Conservation (phyloP, 2,329 filamentous ascomycete genomes). For the Aspergillus sp. region DNA sequence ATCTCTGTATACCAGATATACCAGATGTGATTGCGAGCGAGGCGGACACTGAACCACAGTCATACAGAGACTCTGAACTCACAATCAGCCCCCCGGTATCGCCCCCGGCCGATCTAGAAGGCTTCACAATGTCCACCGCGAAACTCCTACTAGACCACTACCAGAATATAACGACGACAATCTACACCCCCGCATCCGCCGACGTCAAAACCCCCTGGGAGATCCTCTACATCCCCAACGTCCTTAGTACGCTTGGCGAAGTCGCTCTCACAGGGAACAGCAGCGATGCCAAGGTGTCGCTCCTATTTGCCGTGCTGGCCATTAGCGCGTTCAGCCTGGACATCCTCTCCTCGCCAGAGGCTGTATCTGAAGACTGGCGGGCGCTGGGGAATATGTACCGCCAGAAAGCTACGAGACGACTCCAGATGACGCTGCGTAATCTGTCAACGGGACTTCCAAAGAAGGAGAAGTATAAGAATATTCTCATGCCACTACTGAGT, state of each 20-base stretch:
- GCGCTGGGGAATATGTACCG: conserved; percentile 5
- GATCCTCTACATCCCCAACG: conserved; percentile 4
- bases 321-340: conserved; percentile 8
- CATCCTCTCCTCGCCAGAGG: neutral
- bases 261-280: conserved; percentile 5
- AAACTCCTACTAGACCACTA: conserved; percentile 9
- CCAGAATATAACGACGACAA: neutral
- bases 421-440: conserved; percentile 1
- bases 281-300: conserved; percentile 4
- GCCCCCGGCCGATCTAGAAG: neutral
- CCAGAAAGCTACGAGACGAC: neutral
- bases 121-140: conserved; percentile 4
- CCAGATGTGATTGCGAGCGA: too few relatives aligned
- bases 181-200: conserved; percentile 6
- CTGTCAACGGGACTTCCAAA: neutral
- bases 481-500: conserved; percentile 9
- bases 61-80: neutral
- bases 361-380: neutral
- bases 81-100: neutral
- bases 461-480: conserved; percentile 11
- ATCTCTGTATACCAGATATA: neutral
- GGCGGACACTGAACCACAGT: too few relatives aligned
- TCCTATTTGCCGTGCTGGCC: conserved; percentile 4
- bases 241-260: conserved; percentile 5
- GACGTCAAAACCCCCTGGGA: conserved; percentile 8